Conservation (phyloP, 2,329 filamentous ascomycete genomes). For the Atkinsonella texensis region DNA sequence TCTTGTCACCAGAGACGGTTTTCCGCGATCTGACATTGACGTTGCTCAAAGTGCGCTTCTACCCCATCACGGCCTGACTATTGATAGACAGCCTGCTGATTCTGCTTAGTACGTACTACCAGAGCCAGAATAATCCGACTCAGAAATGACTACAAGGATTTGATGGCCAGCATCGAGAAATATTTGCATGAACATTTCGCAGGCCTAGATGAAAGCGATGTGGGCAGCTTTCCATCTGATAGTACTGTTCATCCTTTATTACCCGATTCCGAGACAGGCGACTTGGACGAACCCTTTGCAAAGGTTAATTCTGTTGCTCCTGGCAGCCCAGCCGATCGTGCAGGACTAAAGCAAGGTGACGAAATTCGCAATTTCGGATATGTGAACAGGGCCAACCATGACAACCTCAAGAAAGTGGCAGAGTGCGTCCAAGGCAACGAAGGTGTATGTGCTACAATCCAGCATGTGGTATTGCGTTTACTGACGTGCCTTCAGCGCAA, state of each 20-base stretch:
- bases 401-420: conserved; percentile 73
- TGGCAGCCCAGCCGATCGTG: conserved; percentile 68
- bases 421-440: conserved; percentile 83
- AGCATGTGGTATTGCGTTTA: conserved; percentile 7
- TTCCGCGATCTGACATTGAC: conserved; percentile 85
- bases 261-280: conserved; percentile 17
- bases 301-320: conserved; percentile 75
- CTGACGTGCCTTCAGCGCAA: conserved; percentile 39
- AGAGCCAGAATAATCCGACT: conserved; percentile 79
- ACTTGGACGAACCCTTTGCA: conserved; percentile 49
- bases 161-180: conserved; percentile 76
- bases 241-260: conserved; percentile 18
- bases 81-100: conserved; percentile 7
- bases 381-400: conserved; percentile 75
- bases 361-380: conserved; percentile 74
- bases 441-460: conserved; percentile 49
- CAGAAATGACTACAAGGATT: conserved; percentile 82
- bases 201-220: conserved; percentile 43
- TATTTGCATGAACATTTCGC: conserved; percentile 86
- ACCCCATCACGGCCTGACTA: background rate
- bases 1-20: conserved; percentile 80
- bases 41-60: conserved; percentile 69
- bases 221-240: conserved; percentile 12
- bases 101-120: conserved; percentile 70
- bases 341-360: conserved; percentile 72